These are phyloP conservation scores for Coelastrella sp. DNA, from an alignment of 139 green algal genomes.

Conservation along the genomic window DNA sequence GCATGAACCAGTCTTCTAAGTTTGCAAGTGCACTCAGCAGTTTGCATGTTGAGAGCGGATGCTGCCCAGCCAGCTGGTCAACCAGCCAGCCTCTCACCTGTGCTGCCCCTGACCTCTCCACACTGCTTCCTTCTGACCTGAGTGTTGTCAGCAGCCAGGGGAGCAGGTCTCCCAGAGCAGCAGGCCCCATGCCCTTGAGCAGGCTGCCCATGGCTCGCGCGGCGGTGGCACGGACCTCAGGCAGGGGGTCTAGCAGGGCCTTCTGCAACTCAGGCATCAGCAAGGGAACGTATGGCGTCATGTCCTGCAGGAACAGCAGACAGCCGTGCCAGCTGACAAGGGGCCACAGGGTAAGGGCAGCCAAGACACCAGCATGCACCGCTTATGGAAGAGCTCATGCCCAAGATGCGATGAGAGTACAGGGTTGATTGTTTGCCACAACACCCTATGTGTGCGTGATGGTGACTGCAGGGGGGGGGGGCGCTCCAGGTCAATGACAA, in stretches of 20 bases:
- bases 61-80: background rate
- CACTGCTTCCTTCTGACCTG: constrained; percentile 71
- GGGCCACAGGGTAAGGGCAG: too few species aligned
- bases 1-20: background rate
- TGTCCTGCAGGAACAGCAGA: constrained; percentile 75
- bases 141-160: constrained; percentile 92
- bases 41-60: background rate
- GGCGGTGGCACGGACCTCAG: constrained; percentile 88
- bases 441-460: too few species aligned
- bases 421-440: too few species aligned
- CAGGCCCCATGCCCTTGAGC: constrained; percentile 79
- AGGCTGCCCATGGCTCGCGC: constrained; percentile 82
- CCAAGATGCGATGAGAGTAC: too few species aligned
- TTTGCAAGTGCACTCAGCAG: background rate
- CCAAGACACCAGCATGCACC: background rate
- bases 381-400: background rate
- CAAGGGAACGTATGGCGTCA: constrained; percentile 92
- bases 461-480: too few species aligned
- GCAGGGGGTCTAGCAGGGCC: constrained; percentile 92
- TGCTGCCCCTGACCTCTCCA: constrained; percentile 79
- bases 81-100: constrained; percentile 42
- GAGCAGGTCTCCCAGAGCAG: constrained; percentile 75
- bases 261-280: constrained; percentile 95
- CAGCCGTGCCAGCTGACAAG: background rate
- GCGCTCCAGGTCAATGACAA: too few species aligned